These are phyloP conservation scores for Echria macrotheca DNA, from an alignment of 495 filamentous ascomycete species.

Conservation along the genomic window DNA sequence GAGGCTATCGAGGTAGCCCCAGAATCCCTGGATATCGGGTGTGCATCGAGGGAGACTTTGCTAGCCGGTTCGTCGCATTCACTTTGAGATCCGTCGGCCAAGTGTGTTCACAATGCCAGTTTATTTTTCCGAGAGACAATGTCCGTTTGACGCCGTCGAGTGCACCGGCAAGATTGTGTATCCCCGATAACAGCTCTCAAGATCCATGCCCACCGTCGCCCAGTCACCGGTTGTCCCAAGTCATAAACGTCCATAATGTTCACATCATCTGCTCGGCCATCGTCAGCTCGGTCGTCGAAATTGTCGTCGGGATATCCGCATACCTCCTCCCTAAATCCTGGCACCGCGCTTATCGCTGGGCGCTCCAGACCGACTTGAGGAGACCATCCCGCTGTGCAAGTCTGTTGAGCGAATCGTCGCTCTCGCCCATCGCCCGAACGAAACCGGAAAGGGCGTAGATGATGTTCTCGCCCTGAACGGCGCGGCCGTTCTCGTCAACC, in stretches of 20 bases:
- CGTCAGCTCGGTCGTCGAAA: background rate
- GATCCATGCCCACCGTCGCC: slow-evolving; percentile 24
- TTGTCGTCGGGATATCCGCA: too few relatives aligned
- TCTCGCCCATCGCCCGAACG: slow-evolving; percentile 95
- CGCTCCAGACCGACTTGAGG: slow-evolving; percentile 93
- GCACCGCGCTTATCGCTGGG: slow-evolving; percentile 59
- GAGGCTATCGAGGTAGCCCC: slow-evolving; percentile 49
- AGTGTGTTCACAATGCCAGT: slow-evolving; percentile 28
- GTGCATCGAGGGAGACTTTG: slow-evolving; percentile 45
- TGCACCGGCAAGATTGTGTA: slow-evolving; percentile 22
- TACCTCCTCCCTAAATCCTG: slow-evolving; percentile 19
- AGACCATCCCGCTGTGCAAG: slow-evolving; percentile 93
- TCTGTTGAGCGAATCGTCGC: slow-evolving; percentile 92
- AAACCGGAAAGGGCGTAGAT: slow-evolving; percentile 97
- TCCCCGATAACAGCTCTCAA: slow-evolving; percentile 14
- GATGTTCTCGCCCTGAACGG: slow-evolving; percentile 93
- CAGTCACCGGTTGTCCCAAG: slow-evolving; percentile 21
- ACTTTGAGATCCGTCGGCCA: slow-evolving; percentile 1
- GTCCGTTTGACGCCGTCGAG: slow-evolving; percentile 31
- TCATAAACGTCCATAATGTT: slow-evolving; percentile 21
- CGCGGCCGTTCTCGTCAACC: slow-evolving; percentile 93
- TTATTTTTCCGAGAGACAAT: slow-evolving; percentile 31
- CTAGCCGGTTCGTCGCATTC: slow-evolving; percentile 38
- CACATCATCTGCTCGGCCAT: slow-evolving; percentile 23
- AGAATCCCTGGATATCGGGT: slow-evolving; percentile 46